phyloP scores from a whole-genome alignment of 2,329 filamentous ascomycete genomes.

The Simplicillium sp. region DNA sequence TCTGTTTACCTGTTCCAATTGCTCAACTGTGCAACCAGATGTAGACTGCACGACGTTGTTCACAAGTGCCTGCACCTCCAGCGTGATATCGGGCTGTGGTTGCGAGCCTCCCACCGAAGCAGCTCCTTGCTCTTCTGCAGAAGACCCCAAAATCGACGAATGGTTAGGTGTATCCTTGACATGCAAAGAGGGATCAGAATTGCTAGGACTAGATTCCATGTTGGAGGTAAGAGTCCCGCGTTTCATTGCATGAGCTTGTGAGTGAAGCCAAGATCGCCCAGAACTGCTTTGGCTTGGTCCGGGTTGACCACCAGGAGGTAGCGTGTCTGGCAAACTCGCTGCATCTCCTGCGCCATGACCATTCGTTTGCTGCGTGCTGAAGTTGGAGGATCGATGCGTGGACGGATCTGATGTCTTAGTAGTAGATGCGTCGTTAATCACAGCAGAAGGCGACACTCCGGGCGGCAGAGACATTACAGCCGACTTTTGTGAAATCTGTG shows the following conservation, averaged over 20 bases:
- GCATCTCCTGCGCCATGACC: constrained; percentile 32
- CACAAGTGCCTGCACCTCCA: constrained; percentile 48
- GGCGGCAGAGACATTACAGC: constrained; percentile 47
- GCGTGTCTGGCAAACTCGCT: constrained; percentile 44
- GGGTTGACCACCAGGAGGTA: constrained; percentile 10
- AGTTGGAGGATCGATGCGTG: constrained; percentile 49
- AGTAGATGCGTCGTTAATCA: constrained; percentile 79
- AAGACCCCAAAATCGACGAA: constrained; percentile 14
- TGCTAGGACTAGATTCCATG: constrained; percentile 21
- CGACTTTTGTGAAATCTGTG: constrained; percentile 56
- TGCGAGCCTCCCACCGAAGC: constrained; percentile 17
- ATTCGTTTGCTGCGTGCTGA: constrained; percentile 66
- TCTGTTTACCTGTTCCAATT: constrained; percentile 88
- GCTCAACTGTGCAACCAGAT: constrained; percentile 77
- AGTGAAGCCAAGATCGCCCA: constrained; percentile 41
- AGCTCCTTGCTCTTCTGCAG: too few relatives aligned
- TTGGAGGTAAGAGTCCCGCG: constrained; percentile 22
- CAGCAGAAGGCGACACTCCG: constrained; percentile 47
- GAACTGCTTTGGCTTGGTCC: too few relatives aligned
- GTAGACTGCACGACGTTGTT: constrained; percentile 55
- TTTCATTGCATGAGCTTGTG: constrained; percentile 44
- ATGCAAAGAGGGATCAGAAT: constrained; percentile 14
- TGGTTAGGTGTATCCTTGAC: constrained; percentile 15
- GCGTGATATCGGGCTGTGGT: constrained; percentile 34
- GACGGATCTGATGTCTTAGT: constrained; percentile 81